A percentile compares a stretch with the other conserved stretches of the same genome.
Conservation (phyloP, 805 yeast species). For the Scheffersomyces lignosus region DNA sequence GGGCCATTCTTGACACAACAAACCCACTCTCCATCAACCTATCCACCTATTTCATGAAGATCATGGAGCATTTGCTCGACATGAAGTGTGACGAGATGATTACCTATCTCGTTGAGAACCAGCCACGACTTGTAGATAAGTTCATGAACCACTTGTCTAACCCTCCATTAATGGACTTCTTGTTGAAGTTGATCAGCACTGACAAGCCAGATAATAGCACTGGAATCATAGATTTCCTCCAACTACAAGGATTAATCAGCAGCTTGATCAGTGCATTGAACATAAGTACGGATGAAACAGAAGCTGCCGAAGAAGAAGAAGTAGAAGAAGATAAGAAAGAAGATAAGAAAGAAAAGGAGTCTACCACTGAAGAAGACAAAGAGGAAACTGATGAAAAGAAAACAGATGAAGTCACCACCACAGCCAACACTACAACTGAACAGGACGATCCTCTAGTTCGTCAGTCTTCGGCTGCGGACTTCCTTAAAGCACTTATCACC, state of each 20-base stretch:
- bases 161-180: slow-evolving; percentile 48
- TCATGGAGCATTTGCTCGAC: slow-evolving; percentile 64
- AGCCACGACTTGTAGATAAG: slow-evolving; percentile 39
- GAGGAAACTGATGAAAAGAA: too few species aligned
- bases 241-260: slow-evolving; percentile 37
- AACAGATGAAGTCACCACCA: slow-evolving; percentile 7
- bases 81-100: slow-evolving; percentile 52
- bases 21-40: slow-evolving; percentile 70
- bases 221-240: slow-evolving; percentile 46
- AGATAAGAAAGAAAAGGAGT: too few species aligned
- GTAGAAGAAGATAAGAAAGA: too few species aligned
- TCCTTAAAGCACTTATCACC: slow-evolving; percentile 45
- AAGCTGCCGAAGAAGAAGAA: slow-evolving; percentile 9
- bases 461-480: slow-evolving; percentile 46
- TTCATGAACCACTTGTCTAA: slow-evolving; percentile 45
- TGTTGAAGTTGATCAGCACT: slow-evolving; percentile 43
- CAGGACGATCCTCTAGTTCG: slow-evolving; percentile 24
- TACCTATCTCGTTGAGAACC: slow-evolving; percentile 43
- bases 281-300: slow-evolving; percentile 9
- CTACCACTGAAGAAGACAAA: too few species aligned
- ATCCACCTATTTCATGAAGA: slow-evolving; percentile 88
- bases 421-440: slow-evolving; percentile 8
- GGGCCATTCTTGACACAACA: slow-evolving; percentile 74
- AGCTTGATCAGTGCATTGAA: slow-evolving; percentile 37
- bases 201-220: slow-evolving; percentile 49